Conservation (phyloP, 2,329 filamentous ascomycete genomes). For the Piedraia hortae region DNA sequence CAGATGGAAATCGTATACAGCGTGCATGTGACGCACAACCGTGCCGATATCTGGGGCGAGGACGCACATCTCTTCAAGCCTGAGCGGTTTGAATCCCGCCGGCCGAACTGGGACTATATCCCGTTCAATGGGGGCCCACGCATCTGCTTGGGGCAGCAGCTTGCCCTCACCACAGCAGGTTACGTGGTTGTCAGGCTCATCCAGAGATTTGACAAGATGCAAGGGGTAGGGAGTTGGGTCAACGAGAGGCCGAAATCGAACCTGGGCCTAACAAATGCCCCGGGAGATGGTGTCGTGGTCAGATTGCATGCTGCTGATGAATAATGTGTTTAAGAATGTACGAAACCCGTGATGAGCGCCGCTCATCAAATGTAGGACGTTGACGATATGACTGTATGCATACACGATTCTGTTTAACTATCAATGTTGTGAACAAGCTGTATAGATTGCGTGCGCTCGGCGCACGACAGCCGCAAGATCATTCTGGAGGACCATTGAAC, state of each 20-base stretch:
- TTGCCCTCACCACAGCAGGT: slow-evolving; percentile 28
- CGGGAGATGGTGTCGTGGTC: slow-evolving; percentile 6
- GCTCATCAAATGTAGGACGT: too few species aligned
- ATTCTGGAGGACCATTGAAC: too few species aligned
- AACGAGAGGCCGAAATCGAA: slow-evolving; percentile 5
- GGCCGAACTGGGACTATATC: slow-evolving; percentile 12
- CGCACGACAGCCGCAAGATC: too few species aligned
- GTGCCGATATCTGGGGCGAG: slow-evolving; percentile 13
- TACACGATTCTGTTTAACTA: too few species aligned
- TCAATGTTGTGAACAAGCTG: too few species aligned
- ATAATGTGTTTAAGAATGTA: too few species aligned
- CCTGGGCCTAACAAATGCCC: slow-evolving; percentile 10
- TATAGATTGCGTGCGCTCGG: too few species aligned
- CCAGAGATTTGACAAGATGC: slow-evolving; percentile 13
- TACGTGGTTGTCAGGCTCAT: slow-evolving; percentile 19
- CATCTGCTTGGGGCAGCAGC: slow-evolving; percentile 60
- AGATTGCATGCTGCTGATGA: slow-evolving; percentile 5
- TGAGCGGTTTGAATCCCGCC: slow-evolving; percentile 11
- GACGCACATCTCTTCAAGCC: slow-evolving; percentile 15
- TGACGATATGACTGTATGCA: too few species aligned
- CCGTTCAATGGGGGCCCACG: slow-evolving; percentile 1
- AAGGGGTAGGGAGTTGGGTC: slow-evolving; percentile 6
- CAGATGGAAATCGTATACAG: slow-evolving; percentile 10
- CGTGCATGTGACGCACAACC: slow-evolving; percentile 14
- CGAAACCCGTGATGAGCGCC: too few species aligned